A percentile compares a stretch with the other conserved stretches of the same genome.
These are phyloP conservation scores for Colletotrichum navitas DNA, from an alignment of 2,329 filamentous ascomycete genomes.

Conservation along the genomic window DNA sequence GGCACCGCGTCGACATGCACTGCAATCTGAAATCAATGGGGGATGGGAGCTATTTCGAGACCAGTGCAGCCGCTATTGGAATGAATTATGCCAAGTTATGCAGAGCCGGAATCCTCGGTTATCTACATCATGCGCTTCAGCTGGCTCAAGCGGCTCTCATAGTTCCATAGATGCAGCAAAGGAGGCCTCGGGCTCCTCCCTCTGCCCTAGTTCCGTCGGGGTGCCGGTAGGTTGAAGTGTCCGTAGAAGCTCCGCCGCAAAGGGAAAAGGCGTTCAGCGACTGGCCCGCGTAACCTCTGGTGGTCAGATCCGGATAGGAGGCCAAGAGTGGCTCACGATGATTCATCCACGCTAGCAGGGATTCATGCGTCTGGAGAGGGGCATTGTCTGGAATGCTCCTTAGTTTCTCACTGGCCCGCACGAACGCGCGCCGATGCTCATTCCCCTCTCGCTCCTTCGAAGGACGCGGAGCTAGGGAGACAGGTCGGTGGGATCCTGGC, in stretches of 20 bases:
- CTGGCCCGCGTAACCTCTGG: not conserved
- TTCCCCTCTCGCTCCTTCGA: not conserved
- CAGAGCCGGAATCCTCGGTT: not conserved
- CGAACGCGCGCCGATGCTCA: not conserved
- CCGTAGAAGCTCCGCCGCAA: not conserved
- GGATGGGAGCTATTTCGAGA: not conserved
- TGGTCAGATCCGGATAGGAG: constrained; percentile 12
- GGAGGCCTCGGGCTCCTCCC: not conserved
- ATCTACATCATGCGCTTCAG: not conserved
- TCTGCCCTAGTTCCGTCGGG: not conserved
- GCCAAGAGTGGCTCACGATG: constrained; percentile 38
- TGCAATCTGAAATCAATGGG: not conserved
- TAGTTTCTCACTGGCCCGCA: not conserved
- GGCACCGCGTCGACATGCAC: not conserved
- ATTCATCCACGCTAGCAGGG: constrained; percentile 40
- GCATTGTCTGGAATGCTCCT: constrained; percentile 4
- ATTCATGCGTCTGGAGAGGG: not conserved
- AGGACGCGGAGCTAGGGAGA: not conserved
- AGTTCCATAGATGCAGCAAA: not conserved
- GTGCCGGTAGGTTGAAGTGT: not conserved
- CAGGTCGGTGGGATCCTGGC: not conserved
- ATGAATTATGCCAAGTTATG: not conserved
- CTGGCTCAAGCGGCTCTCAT: not conserved
- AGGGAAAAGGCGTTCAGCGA: not conserved
- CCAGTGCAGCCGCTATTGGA: not conserved